Evolutionary conservation across 2,329 filamentous ascomycete genomes (phyloP), one percentile per base, ranked within the genome.

Genomic region (Sporothrix mexicana): DNA sequence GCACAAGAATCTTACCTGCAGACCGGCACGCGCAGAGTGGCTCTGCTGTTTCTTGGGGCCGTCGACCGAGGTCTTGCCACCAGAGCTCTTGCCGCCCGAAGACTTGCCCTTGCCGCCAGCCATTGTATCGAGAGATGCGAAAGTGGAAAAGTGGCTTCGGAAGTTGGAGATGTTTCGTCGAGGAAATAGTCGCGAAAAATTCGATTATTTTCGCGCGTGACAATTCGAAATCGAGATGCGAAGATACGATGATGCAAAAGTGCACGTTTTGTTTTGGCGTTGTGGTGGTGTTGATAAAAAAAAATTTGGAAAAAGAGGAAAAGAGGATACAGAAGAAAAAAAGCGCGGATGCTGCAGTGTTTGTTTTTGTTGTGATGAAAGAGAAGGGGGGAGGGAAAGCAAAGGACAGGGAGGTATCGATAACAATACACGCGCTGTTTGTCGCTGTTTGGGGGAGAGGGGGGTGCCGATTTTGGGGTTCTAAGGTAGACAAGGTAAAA

Each of bases 101-200:
- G 91, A 93, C 87, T 94, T 97, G 88, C 95, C 95, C 88, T 98
- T 98, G 86, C 94, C 94, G 81, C 95, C 95, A 81, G 94, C 83
- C 88, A 90, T 90, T 84, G 66, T 67, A 23, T 53, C 30, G 55
- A 15, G 82, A 23, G 30, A 84, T 78, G 66, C 17, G 10, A 41
- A 20, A 23, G 43, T 36, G 30, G 30, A 36, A 36, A 36, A 36
- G 30, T 36, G 30, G 30, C 7, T 36, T 47, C 8, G 62, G 17
- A 25, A 69, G 77, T 77, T 69, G 66, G 72, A 75, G 53, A 23
- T 53, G 25, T 8, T 20, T 73, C 9, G 17, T 9, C 49, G 7
- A 43, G 17, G n/a, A 20, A 5, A 4, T n/a, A 7, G 55, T 12
- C 57, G 57, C 10, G 30, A 62, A 67, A 30, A 43, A 69, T 20